Evolutionary conservation across 2,329 filamentous ascomycete genomes (phyloP).

Genomic region (Aspergillus ochraceus): DNA sequence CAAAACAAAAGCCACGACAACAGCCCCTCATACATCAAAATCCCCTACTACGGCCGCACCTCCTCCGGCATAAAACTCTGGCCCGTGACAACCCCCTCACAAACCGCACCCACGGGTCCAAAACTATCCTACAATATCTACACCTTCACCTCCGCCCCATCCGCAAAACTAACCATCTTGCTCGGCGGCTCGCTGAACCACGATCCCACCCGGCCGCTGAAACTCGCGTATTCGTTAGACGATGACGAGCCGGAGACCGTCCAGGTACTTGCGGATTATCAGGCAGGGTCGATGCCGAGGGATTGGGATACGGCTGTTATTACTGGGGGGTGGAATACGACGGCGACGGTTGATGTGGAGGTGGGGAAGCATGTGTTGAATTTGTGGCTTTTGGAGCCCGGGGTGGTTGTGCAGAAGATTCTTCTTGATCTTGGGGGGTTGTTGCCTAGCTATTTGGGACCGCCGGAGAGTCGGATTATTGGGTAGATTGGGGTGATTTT

Average conservation of each 20-base stretch:
- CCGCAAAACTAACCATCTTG: constrained; percentile 41
- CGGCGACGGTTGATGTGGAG: constrained; percentile 43
- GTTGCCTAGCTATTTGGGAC: constrained; percentile 56
- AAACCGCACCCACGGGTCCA: no score
- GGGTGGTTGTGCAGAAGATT: constrained; percentile 58
- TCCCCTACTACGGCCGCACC: no score
- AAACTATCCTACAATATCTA: constrained; percentile 59
- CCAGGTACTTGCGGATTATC: constrained; percentile 39
- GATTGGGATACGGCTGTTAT: constrained; percentile 9
- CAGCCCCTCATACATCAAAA: no score
- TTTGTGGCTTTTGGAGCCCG: constrained; percentile 55
- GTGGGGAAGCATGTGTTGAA: constrained; percentile 46
- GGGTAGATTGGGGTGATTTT: not conserved
- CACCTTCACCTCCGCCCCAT: constrained; percentile 55
- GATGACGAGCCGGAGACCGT: constrained; percentile 39
- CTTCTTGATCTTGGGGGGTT: constrained; percentile 58
- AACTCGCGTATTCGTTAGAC: constrained; percentile 53
- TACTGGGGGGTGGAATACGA: constrained; percentile 30
- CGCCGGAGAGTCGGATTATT: constrained; percentile 51
- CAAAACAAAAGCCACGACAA: no score
- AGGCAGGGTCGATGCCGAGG: constrained; percentile 12
- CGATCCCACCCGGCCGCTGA: constrained; percentile 51
- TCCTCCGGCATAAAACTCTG: no score
- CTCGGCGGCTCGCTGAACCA: constrained; percentile 51
- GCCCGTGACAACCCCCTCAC: constrained; percentile 38